phyloP scores from a whole-genome alignment of 176 grass and related monocot genomes.

The barley (Hordeum vulgare) region DNA sequence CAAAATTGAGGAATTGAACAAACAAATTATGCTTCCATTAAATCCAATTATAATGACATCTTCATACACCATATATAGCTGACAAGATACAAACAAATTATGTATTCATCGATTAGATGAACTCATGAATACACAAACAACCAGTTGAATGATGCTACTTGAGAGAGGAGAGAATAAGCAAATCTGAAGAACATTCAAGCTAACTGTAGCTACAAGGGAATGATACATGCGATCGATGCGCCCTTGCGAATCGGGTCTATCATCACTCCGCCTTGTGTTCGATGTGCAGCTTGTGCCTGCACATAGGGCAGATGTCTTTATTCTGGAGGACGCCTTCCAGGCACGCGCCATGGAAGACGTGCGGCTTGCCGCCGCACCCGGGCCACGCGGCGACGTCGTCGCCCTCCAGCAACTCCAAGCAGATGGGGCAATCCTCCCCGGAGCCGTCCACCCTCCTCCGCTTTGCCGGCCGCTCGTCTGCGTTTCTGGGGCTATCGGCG shows the following conservation, averaged over 20 bases:
- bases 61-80: neutral
- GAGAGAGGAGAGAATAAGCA: too few relatives aligned
- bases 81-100: too few relatives aligned
- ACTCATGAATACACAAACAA: neutral
- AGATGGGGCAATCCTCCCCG: conserved; percentile 10
- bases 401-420: neutral
- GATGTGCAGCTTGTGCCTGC: too few relatives aligned
- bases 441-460: neutral
- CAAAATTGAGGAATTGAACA: neutral
- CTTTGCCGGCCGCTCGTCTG: neutral
- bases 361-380: neutral
- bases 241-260: too few relatives aligned
- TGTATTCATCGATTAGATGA: neutral
- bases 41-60: neutral
- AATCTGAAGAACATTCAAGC: too few relatives aligned
- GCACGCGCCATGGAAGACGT: conserved; percentile 24
- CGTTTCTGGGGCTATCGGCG: neutral
- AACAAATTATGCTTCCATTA: neutral
- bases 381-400: neutral
- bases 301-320: neutral
- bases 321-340: neutral
- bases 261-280: too few relatives aligned
- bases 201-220: too few relatives aligned
- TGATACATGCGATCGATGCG: too few relatives aligned
- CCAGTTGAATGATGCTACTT: neutral